Evolutionary conservation across 768 basidiomycete species (phyloP), one percentile per base, ranked within the genome.

Genomic region (Gymnopilus junonius): DNA sequence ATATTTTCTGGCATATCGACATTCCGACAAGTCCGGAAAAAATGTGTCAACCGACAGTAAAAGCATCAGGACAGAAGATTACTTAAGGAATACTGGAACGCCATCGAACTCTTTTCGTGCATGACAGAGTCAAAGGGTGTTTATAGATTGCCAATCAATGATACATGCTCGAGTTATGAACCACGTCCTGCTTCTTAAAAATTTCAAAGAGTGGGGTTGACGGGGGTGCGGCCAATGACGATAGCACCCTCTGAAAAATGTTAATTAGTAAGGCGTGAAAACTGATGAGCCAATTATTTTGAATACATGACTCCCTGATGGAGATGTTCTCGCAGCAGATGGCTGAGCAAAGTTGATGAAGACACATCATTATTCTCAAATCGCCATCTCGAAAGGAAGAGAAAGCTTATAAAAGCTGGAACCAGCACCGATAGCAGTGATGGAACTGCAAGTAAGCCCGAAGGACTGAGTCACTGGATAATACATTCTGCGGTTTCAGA

Each of bases 191-290:
- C n/a, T n/a, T n/a, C n/a, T n/a, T n/a, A n/a, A n/a, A n/a, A n/a
- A n/a, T n/a, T 76, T 12, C 70, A 73, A 56, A 45, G 59, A 42
- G 40, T 67, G 53, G 70, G 37, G 58, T 73, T 67, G 56, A 73
- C 60, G 59, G 73, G 73, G 59, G 56, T 63, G 66, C 73, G 74
- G 54, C 72, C 74, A 34, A 74, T 48, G 27, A 69, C 67, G 50
- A 74, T 53, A 48, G 74, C 61, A n/a, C 74, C 74, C 12, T 54
- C 55, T 58, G 20, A 4, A n/a, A 4, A 6, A 21, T 31, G 27
- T 48, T 31, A 25, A 21, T 50, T 25, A 43, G 17, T 7, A 32
- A 15, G 8, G 31, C 32, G 25, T 0, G n/a, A 31, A 53, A 51
- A 39, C 4, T 42, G 17, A 42, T 14, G 3, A 17, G 1, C 40